Evolutionary conservation across 345 rosid species (phyloP), one percentile per base, ranked within the genome.

Genomic region (Aegle marmelos): DNA sequence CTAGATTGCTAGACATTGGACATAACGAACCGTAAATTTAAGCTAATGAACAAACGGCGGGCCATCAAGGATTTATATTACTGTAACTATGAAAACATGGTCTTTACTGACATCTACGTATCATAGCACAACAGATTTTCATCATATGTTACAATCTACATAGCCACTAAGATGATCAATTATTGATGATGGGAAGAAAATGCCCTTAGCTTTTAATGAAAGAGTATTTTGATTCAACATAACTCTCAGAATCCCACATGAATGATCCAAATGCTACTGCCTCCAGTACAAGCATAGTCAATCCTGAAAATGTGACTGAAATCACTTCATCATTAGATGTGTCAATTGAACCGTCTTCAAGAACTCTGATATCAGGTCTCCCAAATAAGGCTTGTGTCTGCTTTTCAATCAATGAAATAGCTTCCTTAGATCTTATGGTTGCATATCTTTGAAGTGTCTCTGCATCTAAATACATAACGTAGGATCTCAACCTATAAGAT

Each of bases 371-470:
- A 61, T 95, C 96, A 11, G 98, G 99, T 81, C 92, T 85, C 30
- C 97, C 98, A 31, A 92, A 95, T n/a, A 95, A 83, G 27, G 98
- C 93, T 67, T 92, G 96, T 0, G 98, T 93, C 85, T 95, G 99
- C 86, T 87, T 95, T 79, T 95, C 98, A 4, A 92, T 91, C 81
- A 92, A 81, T 8, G 92, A 86, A 75, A 91, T 88, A 7, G 98
- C 96, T 82, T 95, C 98, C 82, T 91, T 92, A 28, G 99, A 95
- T 79, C 99, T 85, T 83, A 93, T 87, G 16, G 93, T 95, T 1
- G 96, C 97, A 2, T 95, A 93, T 86, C 93, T 89, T 89, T 95
- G 96, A 77, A 93, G 94, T 16, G 99, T 92, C 83, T 91, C 99
- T 0, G 89, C 87, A 81, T 95, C 96, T 87, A 95, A 82, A 79